Evolutionary conservation across 352 stramenopile species (phyloP).

Genomic region (Pythium folliculosum): DNA sequence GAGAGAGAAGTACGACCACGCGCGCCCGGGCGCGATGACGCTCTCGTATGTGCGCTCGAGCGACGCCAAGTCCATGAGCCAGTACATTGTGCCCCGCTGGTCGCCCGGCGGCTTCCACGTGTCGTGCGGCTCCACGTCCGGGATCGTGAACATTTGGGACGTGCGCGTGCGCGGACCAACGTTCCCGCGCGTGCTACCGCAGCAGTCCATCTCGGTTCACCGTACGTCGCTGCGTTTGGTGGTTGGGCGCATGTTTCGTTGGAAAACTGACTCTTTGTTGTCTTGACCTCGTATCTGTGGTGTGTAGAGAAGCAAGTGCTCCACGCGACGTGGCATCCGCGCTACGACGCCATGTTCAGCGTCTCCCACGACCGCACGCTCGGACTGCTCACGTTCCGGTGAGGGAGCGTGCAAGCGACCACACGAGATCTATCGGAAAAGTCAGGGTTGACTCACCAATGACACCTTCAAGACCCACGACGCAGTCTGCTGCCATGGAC

Average conservation of each 20-base stretch:
- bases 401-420: too few species aligned
- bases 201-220: conserved; percentile 75
- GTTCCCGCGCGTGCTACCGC: conserved; percentile 58
- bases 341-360: conserved; percentile 84
- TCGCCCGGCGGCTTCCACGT: conserved; percentile 52
- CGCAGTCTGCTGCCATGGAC: too few species aligned
- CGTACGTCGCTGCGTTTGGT: conserved; percentile 48
- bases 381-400: conserved; percentile 72
- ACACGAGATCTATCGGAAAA: too few species aligned
- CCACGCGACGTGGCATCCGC: conserved; percentile 83
- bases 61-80: conserved; percentile 67
- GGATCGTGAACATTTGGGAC: conserved; percentile 65
- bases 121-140: conserved; percentile 40
- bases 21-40: conserved; percentile 51
- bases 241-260: too few species aligned
- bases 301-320: conserved; percentile 77
- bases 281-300: too few species aligned
- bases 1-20: conserved; percentile 45
- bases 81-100: conserved; percentile 86
- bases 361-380: conserved; percentile 83
- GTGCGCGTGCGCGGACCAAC: conserved; percentile 63
- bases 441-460: too few species aligned
- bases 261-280: too few species aligned
- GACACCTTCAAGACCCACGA: too few species aligned
- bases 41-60: conserved; percentile 56